Conservation (phyloP, 1,284 basidiomycete species). For the Ustilago lituana region DNA sequence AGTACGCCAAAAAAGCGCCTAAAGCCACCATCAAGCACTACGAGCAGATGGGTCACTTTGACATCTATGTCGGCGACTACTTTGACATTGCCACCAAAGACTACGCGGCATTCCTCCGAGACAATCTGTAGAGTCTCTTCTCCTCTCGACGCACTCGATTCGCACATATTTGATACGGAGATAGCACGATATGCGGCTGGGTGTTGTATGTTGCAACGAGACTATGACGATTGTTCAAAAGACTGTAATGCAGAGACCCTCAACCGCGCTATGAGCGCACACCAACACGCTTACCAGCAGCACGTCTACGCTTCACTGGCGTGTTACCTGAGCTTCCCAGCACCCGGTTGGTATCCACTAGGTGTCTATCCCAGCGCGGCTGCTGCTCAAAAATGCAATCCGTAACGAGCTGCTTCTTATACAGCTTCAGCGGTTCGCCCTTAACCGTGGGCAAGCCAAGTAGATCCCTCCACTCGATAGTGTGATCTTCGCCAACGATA, state of each 20-base stretch:
- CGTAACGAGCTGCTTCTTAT: conserved; percentile 33
- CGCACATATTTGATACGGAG: too few relatives aligned
- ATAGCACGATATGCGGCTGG: too few relatives aligned
- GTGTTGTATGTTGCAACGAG: too few relatives aligned
- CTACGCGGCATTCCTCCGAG: conserved; percentile 44
- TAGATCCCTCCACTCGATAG: conserved; percentile 24
- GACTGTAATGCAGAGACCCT: too few relatives aligned
- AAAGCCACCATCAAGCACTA: conserved; percentile 47
- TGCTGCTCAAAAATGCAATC: conserved; percentile 40
- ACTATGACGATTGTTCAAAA: too few relatives aligned
- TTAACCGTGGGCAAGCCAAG: conserved; percentile 9
- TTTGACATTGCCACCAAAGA: conserved; percentile 49
- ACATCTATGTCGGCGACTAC: conserved; percentile 52
- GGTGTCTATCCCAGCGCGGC: conserved; percentile 34
- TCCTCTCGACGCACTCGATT: not conserved
- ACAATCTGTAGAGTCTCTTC: conserved; percentile 8
- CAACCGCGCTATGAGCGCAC: too few relatives aligned
- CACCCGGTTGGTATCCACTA: conserved; percentile 7
- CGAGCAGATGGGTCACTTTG: conserved; percentile 55
- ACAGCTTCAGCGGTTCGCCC: conserved; percentile 28
- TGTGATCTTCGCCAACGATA: conserved; percentile 27
- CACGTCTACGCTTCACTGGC: conserved; percentile 18
- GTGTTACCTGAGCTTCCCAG: conserved; percentile 7
- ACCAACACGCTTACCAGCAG: conserved; percentile 8
- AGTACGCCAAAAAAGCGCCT: conserved; percentile 48